Percentiles rank a stretch among this genome's conserved stretches.
Conservation (phyloP, 139 green algal species). For the Chlorella sp. region DNA sequence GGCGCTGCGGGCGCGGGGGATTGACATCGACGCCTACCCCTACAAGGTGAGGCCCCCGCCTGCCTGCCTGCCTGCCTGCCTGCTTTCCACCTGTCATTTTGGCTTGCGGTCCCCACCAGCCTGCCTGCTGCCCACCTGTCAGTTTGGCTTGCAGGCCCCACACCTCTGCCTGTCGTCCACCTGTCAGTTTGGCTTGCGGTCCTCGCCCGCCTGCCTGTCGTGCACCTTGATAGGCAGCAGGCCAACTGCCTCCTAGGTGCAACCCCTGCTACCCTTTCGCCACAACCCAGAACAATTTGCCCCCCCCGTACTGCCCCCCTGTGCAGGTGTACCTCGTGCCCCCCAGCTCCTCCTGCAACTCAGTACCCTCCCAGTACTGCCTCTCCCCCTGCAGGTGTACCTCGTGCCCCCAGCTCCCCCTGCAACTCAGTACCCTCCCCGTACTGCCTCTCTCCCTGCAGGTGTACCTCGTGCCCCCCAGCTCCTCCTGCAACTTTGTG, state of each 20-base stretch:
- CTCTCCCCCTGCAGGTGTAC: not conserved
- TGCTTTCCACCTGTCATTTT: no score
- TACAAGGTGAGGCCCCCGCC: not conserved
- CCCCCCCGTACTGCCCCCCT: not conserved
- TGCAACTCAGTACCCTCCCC: not conserved
- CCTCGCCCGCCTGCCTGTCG: no score
- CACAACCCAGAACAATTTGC: no score
- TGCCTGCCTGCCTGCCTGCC: no score
- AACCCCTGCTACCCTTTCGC: no score
- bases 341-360: not conserved
- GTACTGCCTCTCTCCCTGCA: not conserved
- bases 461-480: not conserved
- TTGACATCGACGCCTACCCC: not conserved
- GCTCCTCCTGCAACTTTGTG: not conserved
- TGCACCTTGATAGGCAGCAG: no score
- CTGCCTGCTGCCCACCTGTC: not conserved
- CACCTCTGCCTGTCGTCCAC: not conserved
- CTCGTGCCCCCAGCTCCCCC: not conserved
- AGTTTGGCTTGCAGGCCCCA: not conserved
- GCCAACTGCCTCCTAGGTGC: no score
- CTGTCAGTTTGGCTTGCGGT: not conserved
- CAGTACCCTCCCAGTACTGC: not conserved
- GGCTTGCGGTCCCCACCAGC: no score
- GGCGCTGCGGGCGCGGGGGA: not conserved
- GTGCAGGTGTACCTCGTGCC: not conserved